A percentile compares a stretch with the other conserved stretches of the same genome.
phyloP scores from a whole-genome alignment of 345 rosid genomes.

The Pistacia integerrima region DNA sequence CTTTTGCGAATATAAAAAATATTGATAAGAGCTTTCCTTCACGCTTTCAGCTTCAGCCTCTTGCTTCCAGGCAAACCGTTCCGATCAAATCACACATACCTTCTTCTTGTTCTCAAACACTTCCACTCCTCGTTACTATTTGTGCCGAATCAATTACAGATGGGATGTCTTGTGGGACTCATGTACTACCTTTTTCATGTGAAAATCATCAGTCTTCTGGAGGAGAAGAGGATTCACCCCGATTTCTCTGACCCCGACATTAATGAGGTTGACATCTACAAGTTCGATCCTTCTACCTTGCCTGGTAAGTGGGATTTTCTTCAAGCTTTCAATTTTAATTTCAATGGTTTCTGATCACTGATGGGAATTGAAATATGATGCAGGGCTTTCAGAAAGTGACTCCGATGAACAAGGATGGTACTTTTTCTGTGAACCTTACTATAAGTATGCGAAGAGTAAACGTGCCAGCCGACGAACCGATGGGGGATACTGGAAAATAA shows the following conservation, averaged over 20 bases:
- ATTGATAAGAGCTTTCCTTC: too few species aligned
- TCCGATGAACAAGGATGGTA: conserved; percentile 37
- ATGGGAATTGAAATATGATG: not conserved
- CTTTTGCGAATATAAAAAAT: too few species aligned
- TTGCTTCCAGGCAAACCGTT: too few species aligned
- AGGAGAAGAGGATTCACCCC: conserved; percentile 13
- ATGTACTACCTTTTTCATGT: conserved; percentile 23
- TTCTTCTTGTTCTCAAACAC: too few species aligned
- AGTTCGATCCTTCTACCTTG: conserved; percentile 27
- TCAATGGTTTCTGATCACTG: too few species aligned
- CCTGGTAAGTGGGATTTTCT: conserved; percentile 31
- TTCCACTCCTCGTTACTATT: too few species aligned
- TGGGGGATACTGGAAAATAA: conserved; percentile 46
- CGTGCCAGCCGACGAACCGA: conserved; percentile 28
- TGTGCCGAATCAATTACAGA: not conserved
- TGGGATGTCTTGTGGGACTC: conserved; percentile 14
- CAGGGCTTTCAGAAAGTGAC: too few species aligned
- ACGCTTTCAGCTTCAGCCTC: too few species aligned
- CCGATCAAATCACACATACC: too few species aligned
- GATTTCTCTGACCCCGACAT: conserved; percentile 8
- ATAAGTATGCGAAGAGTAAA: conserved; percentile 16
- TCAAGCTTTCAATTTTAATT: not conserved
- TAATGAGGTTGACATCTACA: conserved; percentile 18
- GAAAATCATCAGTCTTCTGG: conserved; percentile 20
- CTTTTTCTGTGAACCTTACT: conserved; percentile 29